These are phyloP conservation scores for Salvia miltiorrhiza DNA, from an alignment of 257 asterid species.

Conservation along the genomic window DNA sequence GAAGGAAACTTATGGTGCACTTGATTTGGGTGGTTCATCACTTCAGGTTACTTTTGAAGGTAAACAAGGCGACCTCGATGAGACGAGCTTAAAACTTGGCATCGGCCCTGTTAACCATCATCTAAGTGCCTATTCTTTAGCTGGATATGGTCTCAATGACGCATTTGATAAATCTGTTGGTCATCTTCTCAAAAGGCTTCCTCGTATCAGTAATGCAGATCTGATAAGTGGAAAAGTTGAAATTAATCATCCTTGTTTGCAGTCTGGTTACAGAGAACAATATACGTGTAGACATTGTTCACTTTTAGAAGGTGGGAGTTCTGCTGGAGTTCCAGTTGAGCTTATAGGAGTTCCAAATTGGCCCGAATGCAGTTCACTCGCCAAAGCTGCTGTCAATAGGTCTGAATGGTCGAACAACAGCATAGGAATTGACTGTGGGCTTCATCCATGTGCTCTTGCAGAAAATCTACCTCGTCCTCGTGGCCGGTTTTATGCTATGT, in stretches of 20 bases:
- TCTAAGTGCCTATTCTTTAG: conserved; percentile 79
- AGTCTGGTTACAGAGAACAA: conserved; percentile 69
- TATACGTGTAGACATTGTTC: conserved; percentile 67
- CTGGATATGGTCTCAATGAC: conserved; percentile 95
- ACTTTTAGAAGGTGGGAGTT: conserved; percentile 39
- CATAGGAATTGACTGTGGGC: conserved; percentile 61
- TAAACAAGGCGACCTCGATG: conserved; percentile 35
- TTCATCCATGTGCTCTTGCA: conserved; percentile 81
- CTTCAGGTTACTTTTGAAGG: conserved; percentile 92
- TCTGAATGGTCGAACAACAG: conserved; percentile 75
- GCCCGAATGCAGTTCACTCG: conserved; percentile 80
- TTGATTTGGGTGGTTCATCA: conserved; percentile 97
- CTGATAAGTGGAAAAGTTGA: conserved; percentile 53
- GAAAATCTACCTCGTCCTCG: conserved; percentile 67
- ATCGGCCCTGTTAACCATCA: conserved; percentile 75
- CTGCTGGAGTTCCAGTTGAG: conserved; percentile 49
- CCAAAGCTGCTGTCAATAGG: conserved; percentile 68
- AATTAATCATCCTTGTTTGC: conserved; percentile 90
- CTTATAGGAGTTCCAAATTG: conserved; percentile 84
- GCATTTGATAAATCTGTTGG: conserved; percentile 96
- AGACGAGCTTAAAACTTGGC: conserved; percentile 65
- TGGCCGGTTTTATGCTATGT: conserved; percentile 86
- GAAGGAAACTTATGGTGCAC: conserved; percentile 86
- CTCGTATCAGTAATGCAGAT: conserved; percentile 49
- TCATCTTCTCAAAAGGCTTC: conserved; percentile 61